Evolutionary conservation across 2,329 filamentous ascomycete species (phyloP), one percentile per base, ranked within the genome.

Genomic region (Monilinia polystroma): DNA sequence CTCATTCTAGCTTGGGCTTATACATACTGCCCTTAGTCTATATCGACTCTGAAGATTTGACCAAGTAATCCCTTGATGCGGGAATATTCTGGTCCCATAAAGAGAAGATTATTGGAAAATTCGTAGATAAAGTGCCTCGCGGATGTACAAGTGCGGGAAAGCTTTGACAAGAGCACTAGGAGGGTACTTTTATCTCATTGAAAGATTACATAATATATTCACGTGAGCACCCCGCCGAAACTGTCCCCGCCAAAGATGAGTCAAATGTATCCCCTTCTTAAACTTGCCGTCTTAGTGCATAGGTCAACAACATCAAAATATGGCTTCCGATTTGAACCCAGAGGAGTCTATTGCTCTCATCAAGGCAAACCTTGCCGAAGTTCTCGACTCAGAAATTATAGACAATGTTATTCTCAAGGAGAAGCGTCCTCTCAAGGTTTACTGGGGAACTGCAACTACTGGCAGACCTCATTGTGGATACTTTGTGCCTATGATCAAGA

Each of bases 391-490:
- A 32, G 92, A 96, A 76, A 92, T 96, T 70, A 90, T 95, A 76
- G 86, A 93, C 77, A 83, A 87, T 75, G 80, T 87, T 56, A 84
- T 94, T 70, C 79, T 90, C 71, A 87, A 87, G 68, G 84, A 91
- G 77, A 88, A 91, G 64, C 84, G 89, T 57, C 85, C 87, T 64
- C 84, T 91, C 63, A 90, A 88, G 77, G 87, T 96, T 78, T 96
- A 96, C 86, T 96, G 91, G 92, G 86, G 92, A 20, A 96, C 92
- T 0, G 74, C 73, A 38, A 73, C 74, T 5, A 75, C 74, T 14
- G 92, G 92, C n/a, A 85, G 89, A 68, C 93, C 93, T 65, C 93
- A 97, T 78, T 91, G 87, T 77, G 93, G 92, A 72, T 97, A 97
- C 83, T 91, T 96, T 38, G 74, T 75, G 7, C 89, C 93, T 7